These are phyloP conservation scores for Epichloe typhina DNA, from an alignment of 2,329 filamentous ascomycete species.

Conservation along the genomic window DNA sequence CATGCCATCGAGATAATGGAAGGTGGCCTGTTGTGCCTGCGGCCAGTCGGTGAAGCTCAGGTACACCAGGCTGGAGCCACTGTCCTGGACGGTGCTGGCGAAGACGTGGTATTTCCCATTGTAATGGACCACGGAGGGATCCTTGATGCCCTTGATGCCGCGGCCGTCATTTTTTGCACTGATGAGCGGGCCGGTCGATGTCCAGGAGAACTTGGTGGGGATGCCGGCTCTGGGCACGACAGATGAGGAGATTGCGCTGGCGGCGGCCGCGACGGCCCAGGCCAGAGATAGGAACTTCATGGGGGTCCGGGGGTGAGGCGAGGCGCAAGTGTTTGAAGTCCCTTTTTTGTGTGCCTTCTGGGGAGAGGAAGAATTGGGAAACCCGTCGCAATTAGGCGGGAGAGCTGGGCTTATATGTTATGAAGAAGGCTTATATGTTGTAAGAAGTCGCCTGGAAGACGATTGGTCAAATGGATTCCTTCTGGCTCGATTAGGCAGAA, in stretches of 20 bases:
- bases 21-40: background rate
- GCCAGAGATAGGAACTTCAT: background rate
- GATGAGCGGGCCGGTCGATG: background rate
- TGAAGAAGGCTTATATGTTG: too few relatives aligned
- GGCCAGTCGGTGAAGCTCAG: slow-evolving; percentile 43
- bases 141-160: slow-evolving; percentile 31
- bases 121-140: slow-evolving; percentile 43
- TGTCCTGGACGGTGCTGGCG: slow-evolving; percentile 31
- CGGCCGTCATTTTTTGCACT: background rate
- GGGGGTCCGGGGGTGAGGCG: too few relatives aligned
- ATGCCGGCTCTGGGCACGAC: background rate
- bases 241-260: background rate
- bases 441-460: too few relatives aligned
- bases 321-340: too few relatives aligned
- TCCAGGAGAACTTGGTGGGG: slow-evolving; percentile 1
- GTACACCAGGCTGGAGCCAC: slow-evolving; percentile 42
- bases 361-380: too few relatives aligned
- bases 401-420: too few relatives aligned
- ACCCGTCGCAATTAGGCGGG: too few relatives aligned
- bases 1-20: background rate
- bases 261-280: background rate
- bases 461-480: too few relatives aligned
- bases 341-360: too few relatives aligned
- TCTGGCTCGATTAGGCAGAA: too few relatives aligned
- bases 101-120: slow-evolving; percentile 50